Evolutionary conservation across 1,284 basidiomycete species (phyloP), one percentile per base, ranked within the genome.

Genomic region (Phylloporus sp.): DNA sequence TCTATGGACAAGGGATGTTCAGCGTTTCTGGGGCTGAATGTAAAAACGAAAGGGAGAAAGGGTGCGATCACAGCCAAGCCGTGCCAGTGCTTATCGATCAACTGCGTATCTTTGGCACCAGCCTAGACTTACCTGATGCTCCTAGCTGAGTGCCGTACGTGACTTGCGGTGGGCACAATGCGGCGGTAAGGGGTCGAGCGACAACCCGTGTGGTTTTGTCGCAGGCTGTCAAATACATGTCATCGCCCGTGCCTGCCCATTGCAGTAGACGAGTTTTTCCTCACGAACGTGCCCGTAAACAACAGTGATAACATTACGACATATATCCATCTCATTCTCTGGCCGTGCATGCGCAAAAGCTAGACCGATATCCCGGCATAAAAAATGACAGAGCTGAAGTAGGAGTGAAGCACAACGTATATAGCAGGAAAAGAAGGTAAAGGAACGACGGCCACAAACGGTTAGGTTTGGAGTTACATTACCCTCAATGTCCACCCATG

Each of bases 401-500:
- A 59, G 64, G 53, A 61, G 61, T 39, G 57, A 66, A 74, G 66
- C 69, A 69, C 64, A 65, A 72, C 65, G 58, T 74, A 74, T 75
- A 70, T 64, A 76, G 67, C 67, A 37, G 47, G 65, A 70, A 76
- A 73, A 64, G n/a, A n/a, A 73, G 70, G 67, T 63, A 69, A 70
- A 68, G 63, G 61, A 69, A 71, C 47, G 69, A 55, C 58, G 61
- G 65, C n/a, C 61, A 65, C 51, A 66, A 68, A 29, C n/a, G 73
- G 60, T 55, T 34, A 59, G 49, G 49, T 28, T 61, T 58, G 65
- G 60, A 55, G 58, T 60, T 84, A 93, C 81, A 92, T 83, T 65
- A 92, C 88, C 73, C 91, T 82, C 68, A 92, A 76, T 73, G 87
- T 88, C 91, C 91, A 93, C 60, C 88, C 87, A 67, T 88, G 84